Base-by-base conservation (phyloP, 768 basidiomycete genomes). In the Lyophyllum semitale region DNA sequence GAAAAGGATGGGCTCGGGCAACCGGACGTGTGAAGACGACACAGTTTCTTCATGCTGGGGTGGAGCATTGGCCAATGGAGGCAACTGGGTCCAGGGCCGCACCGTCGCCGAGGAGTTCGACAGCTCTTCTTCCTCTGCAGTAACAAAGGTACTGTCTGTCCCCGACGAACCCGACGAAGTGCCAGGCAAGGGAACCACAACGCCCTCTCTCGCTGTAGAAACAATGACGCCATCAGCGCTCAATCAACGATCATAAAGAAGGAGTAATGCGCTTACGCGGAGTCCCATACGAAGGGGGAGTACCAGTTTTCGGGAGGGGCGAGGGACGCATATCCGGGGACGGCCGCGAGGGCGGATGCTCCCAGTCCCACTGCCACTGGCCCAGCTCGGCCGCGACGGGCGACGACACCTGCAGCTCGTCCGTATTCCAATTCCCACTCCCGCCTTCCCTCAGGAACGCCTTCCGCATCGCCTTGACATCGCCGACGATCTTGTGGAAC, bases 401-500 rank as follows among this genome's bases (percentile, higher is more conserved):
- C 2, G 53, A 55, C 9, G 48, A 32, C 43, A 55, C 25, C 1
- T 29, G 27, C 23, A 40, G 46, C 40, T 48, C 51, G 1, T 26
- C 41, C 4, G 9, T 8, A 11, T 32, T 25, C 3, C 45, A 42
- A 20, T 12, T 1, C 1, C 29, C 15, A 38, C 27, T 38, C 0
- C 42, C 20, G 9, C 38, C 25, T n/a, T 53, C 47, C 20, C 23
- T 20, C 1, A 50, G 26, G 15, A 65, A 68, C n/a, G 62, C 71
- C 38, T 69, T 74, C 44, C 81, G 75, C 29, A 85, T 62, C 26
- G 64, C 68, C 61, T 78, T 75, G 49, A 89, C 60, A 13, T 75
- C 76, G 6, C 64, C 57, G 2, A 79, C 78, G 25, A 88, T 71
- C 25, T 70, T 62, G 17, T 73, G 66, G 62, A 91, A 91, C 0